Evolutionary conservation across 768 basidiomycete species (phyloP).

Genomic region (Gymnopilus dilepis): DNA sequence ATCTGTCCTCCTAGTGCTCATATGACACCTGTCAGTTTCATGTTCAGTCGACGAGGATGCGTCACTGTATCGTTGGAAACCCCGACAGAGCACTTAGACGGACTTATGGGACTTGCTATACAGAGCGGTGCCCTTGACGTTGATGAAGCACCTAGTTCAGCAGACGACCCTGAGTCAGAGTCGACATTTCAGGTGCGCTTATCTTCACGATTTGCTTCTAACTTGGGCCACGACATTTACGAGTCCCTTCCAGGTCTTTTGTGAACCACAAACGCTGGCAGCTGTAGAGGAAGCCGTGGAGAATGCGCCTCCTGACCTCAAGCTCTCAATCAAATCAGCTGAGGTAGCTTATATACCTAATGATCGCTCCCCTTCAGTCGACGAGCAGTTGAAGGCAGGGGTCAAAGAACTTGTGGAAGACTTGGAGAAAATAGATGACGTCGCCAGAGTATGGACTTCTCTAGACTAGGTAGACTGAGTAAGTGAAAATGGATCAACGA

Average conservation of each 20-base stretch:
- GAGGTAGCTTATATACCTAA: conserved; percentile 62
- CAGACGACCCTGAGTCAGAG: conserved; percentile 7
- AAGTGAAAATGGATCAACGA: not conserved
- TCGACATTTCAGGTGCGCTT: conserved; percentile 11
- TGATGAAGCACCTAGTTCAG: conserved; percentile 21
- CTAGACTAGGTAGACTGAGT: conserved; percentile 10
- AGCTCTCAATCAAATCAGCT: conserved; percentile 42
- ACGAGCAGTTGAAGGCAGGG: conserved; percentile 43
- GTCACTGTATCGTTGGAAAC: conserved; percentile 48
- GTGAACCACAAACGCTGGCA: conserved; percentile 24
- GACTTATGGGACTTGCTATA: conserved; percentile 34
- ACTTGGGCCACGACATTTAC: not conserved
- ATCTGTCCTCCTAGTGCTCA: conserved; percentile 51
- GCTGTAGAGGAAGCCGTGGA: conserved; percentile 24
- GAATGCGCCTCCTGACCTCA: conserved; percentile 17
- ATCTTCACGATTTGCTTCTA: not conserved
- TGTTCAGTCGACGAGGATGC: conserved; percentile 63
- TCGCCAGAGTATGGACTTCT: conserved; percentile 63
- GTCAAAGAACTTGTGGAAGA: conserved; percentile 53
- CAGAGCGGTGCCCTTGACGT: conserved; percentile 31
- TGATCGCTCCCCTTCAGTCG: conserved; percentile 38
- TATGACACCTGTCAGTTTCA: conserved; percentile 65
- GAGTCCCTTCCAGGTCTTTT: conserved; percentile 23
- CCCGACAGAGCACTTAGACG: conserved; percentile 48
- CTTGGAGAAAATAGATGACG: conserved; percentile 63